Evolutionary conservation across 371 early-diverging fungal genomes (phyloP).

Genomic region (Syncephalastrum racemosum): DNA sequence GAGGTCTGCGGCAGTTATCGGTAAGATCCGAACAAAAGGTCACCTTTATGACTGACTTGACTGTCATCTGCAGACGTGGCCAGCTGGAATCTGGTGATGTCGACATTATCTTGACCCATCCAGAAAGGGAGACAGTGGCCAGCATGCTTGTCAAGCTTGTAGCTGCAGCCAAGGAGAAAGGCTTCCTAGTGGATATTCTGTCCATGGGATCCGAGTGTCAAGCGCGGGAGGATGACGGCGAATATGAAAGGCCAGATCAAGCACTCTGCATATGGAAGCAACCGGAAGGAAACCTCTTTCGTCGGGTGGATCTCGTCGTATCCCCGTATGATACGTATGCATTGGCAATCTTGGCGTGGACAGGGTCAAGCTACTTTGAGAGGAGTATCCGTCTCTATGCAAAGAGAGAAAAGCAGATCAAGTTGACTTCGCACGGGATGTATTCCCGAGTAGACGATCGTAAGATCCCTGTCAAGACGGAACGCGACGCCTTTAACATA

Average conservation of each 20-base stretch:
- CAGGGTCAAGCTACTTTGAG: constrained; percentile 25
- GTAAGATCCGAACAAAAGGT: constrained; percentile 1
- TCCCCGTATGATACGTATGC: constrained; percentile 19
- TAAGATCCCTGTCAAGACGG: constrained; percentile 12
- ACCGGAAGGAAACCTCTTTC: constrained; percentile 8
- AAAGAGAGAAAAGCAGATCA: constrained; percentile 14
- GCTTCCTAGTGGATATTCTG: constrained; percentile 13
- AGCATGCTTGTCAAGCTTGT: constrained; percentile 9
- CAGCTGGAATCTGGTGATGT: constrained; percentile 17
- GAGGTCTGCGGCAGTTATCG: constrained; percentile 24
- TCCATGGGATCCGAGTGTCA: constrained; percentile 15
- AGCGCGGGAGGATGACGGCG: constrained; percentile 7
- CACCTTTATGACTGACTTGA: not conserved
- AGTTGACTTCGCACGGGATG: constrained; percentile 17
- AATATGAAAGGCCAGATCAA: constrained; percentile 13
- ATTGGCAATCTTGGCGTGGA: constrained; percentile 24
- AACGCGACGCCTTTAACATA: constrained; percentile 20
- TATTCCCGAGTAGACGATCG: constrained; percentile 8
- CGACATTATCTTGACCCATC: constrained; percentile 22
- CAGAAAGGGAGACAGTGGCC: constrained; percentile 3
- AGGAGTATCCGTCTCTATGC: constrained; percentile 19
- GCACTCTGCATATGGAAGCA: constrained; percentile 23
- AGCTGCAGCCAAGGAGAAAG: constrained; percentile 8
- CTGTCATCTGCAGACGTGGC: constrained; percentile 14
- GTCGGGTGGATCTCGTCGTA: constrained; percentile 24